Evolutionary conservation across 768 basidiomycete species (phyloP), one percentile per base, ranked within the genome.

Genomic region (Agrocybe praecox): DNA sequence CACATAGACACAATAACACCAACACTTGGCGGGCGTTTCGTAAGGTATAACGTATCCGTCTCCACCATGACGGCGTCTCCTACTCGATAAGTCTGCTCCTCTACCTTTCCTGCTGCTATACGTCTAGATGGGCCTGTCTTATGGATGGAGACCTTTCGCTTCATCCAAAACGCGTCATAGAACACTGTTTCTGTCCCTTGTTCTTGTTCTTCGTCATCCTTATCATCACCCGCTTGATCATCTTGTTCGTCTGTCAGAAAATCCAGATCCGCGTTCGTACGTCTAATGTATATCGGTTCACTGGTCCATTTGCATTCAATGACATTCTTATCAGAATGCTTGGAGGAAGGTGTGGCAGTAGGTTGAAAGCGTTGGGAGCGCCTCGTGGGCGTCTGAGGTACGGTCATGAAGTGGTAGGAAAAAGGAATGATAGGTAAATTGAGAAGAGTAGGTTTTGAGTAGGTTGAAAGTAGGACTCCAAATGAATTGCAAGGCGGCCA

Each of bases 1-100:
- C 89, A 92, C 76, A 93, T 82, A 0, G 87, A 76, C 17, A 82
- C 73, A 46, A 93, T 85, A 42, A 91, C 85, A 4, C 83, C 91
- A 49, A 91, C 73, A 59, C 89, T 90, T 0, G 85, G 82, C 11
- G 75, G 74, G 32, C 67, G 75, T 54, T 70, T 78, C 24, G 71
- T 68, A 47, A 67, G 74, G 18, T 70, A 74, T 4, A 77, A 63
- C 2, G 80, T 78, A 44, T 75, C 71, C 0, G 79, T 81, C 55
- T 82, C 74, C 18, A 92, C 76, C 33, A 86, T 76, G 2, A 92
- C 82, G 0, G 87, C 85, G 66, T 92, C 88, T 1, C 90, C 91
- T 6, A 89, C 69, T 1, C 62, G 67, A 63, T 81, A 92, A 12
- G 62, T 66, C 29, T 69, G 60, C 17, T 59, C 45, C 29, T 57